Evolutionary conservation across 495 filamentous ascomycete genomes (phyloP), one percentile per base, ranked within the genome.

Genomic region (Podospora sp.): DNA sequence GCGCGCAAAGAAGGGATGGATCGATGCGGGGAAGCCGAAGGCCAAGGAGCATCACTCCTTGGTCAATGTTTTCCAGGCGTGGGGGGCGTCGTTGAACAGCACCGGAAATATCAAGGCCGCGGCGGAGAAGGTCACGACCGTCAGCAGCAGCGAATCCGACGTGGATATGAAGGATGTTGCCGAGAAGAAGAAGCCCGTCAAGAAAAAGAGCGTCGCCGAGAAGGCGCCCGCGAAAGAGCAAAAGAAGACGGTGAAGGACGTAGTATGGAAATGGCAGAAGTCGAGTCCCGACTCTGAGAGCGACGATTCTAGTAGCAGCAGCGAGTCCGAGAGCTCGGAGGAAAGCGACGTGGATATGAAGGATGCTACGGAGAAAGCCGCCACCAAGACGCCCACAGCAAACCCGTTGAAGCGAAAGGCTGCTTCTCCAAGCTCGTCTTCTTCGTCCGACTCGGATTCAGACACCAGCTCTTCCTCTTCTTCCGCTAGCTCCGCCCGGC

Each of bases 361-460:
- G 36, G 66, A 71, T 69, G 68, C 79, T 50, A 70, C 76, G 35
- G 81, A 84, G 65, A 51, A 80, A 14, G 74, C n/a, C 11, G 35
- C 24, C 35, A 36, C 59, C 25, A 69, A 81, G 29, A 66, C 55
- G 18, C 27, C 68, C 14, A 68, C 71, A 6, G 70, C 69, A 24
- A 86, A 85, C 33, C 72, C 71, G 6, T 62, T 85, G 66, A 92
- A 92, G 80, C 88, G 90, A 68, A 92, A 92, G 79, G 88, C 87
- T 24, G 80, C 80, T 46, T 85, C 86, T 3, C 60, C 67, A 12
- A 76, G 71, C 70, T 76, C 78, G 6, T 84, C 84, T 2, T 77
- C 57, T 6, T 35, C 57, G n/a, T 33, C 29, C 29, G 29, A 60
- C n/a, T 82, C 81, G 1, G 81, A 77, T 59, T 82, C 80, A 18